Evolutionary conservation across 345 rosid genomes (phyloP).

Genomic region (Physaria fendleri): DNA sequence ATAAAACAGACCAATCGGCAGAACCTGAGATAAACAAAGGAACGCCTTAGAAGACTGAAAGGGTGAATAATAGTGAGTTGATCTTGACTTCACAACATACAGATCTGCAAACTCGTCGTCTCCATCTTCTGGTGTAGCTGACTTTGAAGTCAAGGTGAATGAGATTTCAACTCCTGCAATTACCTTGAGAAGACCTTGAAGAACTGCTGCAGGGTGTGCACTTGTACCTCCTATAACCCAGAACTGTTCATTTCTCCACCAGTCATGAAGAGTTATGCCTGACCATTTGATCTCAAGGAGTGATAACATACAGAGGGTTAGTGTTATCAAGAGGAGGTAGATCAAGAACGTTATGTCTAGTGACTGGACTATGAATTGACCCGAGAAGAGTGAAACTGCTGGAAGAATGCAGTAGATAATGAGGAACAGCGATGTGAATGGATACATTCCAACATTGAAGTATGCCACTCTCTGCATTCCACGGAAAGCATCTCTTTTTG

Average conservation of each 20-base stretch:
- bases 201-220: constrained; percentile 72
- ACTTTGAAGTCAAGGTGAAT: constrained; percentile 66
- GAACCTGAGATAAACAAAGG: no score
- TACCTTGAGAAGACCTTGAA: constrained; percentile 67
- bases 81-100: constrained; percentile 24
- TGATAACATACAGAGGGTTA: constrained; percentile 56
- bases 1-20: no score
- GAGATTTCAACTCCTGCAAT: constrained; percentile 74
- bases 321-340: constrained; percentile 50
- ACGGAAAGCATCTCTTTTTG: constrained; percentile 67
- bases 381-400: constrained; percentile 60
- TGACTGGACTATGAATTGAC: constrained; percentile 68
- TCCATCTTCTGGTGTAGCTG: constrained; percentile 57
- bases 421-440: constrained; percentile 72
- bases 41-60: no score
- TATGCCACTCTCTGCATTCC: constrained; percentile 71
- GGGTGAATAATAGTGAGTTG: no score
- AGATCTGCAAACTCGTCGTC: constrained; percentile 67
- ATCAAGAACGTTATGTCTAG: constrained; percentile 47
- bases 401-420: constrained; percentile 68
- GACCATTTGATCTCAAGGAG: constrained; percentile 77
- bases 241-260: constrained; percentile 85
- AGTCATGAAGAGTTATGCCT: constrained; percentile 69
- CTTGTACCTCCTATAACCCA: constrained; percentile 86
- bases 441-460: constrained; percentile 73